Evolutionary conservation across 2,329 filamentous ascomycete genomes (phyloP), one percentile per base, ranked within the genome.

Genomic region (Aureobasidium sp.): DNA sequence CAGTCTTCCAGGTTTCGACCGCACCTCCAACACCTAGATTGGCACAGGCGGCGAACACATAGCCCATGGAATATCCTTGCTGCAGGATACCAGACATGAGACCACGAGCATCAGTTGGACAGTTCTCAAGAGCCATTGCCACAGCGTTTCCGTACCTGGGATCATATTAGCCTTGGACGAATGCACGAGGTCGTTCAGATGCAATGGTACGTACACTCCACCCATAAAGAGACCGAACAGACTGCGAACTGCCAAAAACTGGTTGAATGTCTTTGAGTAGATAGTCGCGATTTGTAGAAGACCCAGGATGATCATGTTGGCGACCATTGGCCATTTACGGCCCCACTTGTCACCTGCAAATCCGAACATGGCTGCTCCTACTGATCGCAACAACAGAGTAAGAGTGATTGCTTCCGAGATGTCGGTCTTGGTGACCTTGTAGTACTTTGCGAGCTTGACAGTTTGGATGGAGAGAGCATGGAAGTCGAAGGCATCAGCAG

Each of bases 61-160:
- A 93, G 36, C 90, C 90, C 65, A 91, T 82, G 0, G 87, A 87
- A 71, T 91, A 92, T 2, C 90, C 90, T 73, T 91, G 89, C 69
- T 94, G 90, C 21, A 93, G 76, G 55, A 94, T 88, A 59, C 90
- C 90, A 15, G 86, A 90, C 83, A 94, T 89, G 41, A 94, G 78
- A 67, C 90, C 90, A 71, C 90, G 82, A 8, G 89, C 86, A 62
- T 89, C 84, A 27, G 52, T 48, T 1, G 87, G 88, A 63, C 86
- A 83, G 68, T 90, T 89, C 70, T 91, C 89, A 9, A 91, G 78
- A 0, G 88, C 87, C 84, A 90, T 91, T 53, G 87, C 87, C 48
- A 89, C 86, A 39, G 88, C 87, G 68, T 90, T 90, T 39, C 88
- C 21, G 21, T 21, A 21, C 21, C 21, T 21, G 21, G 21, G 21